Percentiles rank a stretch among this genome's conserved stretches.
These are phyloP conservation scores for Triticum urartu DNA, from an alignment of 176 grass and related monocot genomes.

Conservation along the genomic window DNA sequence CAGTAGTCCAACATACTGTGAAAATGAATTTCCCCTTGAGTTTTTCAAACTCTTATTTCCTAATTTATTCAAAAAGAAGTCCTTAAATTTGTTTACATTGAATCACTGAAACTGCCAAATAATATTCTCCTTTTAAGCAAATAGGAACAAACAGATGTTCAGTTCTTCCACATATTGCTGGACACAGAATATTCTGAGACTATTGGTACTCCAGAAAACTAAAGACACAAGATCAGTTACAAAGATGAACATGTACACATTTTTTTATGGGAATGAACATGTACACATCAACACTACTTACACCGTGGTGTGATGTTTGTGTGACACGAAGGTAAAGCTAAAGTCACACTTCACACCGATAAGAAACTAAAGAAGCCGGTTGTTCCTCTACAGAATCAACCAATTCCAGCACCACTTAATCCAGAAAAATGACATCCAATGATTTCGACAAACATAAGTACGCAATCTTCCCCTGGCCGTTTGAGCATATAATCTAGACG, in stretches of 20 bases:
- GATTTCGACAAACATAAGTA: neutral
- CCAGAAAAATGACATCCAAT: neutral
- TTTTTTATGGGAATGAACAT: no score
- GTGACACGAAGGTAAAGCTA: neutral
- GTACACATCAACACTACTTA: neutral
- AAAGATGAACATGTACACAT: neutral
- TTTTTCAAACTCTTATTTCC: neutral
- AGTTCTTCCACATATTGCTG: neutral
- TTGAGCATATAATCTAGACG: constrained; percentile 2
- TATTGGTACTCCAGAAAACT: neutral
- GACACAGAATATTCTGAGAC: neutral
- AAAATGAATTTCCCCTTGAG: neutral
- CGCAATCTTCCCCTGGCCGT: neutral
- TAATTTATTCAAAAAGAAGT: neutral
- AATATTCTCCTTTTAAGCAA: neutral
- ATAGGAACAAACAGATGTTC: neutral
- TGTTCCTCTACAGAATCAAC: neutral
- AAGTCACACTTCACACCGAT: neutral
- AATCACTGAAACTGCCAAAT: neutral
- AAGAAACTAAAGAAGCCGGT: neutral
- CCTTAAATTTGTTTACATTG: neutral
- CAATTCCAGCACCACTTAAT: constrained; percentile 13
- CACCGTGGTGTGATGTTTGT: neutral
- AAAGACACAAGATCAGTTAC: neutral
- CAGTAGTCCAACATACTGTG: neutral